A percentile compares a stretch with the other conserved stretches of the same genome.
Conservation (phyloP, 306 rosid genomes). For the Gleditsia sinensis region DNA sequence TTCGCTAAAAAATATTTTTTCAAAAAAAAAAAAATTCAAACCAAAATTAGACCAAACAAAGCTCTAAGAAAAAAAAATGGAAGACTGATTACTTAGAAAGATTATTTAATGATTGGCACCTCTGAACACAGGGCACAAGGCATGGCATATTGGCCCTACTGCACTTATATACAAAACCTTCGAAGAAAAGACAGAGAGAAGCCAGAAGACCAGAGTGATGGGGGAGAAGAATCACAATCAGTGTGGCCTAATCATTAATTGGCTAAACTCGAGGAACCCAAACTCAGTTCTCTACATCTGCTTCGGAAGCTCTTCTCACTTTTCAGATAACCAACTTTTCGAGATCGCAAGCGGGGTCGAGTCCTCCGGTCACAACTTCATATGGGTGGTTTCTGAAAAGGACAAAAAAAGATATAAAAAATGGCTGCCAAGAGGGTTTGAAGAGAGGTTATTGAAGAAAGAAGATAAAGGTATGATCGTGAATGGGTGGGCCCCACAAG, state of each 20-base stretch:
- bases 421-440: constrained; percentile 35
- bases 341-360: constrained; percentile 28
- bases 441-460: background rate
- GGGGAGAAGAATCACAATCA: background rate
- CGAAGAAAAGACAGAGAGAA: too few species aligned
- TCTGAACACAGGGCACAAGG: too few species aligned
- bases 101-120: too few species aligned
- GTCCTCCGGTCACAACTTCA: constrained; percentile 11
- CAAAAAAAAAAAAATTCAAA: too few species aligned
- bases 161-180: too few species aligned
- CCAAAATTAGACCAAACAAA: too few species aligned
- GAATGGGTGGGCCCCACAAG: constrained; percentile 38
- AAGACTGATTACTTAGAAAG: too few species aligned
- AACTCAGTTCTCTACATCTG: constrained; percentile 36
- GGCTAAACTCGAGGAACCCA: constrained; percentile 22
- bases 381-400: constrained; percentile 18
- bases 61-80: too few species aligned
- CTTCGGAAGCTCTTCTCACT: constrained; percentile 26
- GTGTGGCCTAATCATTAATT: constrained; percentile 12
- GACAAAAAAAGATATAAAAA: background rate
- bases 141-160: too few species aligned
- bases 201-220: background rate
- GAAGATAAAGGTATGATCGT: constrained; percentile 32
- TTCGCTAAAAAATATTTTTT: too few species aligned
- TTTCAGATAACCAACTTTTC: constrained; percentile 21